Evolutionary conservation across 176 grass and related monocot genomes (phyloP).

Genomic region (Canna indica): DNA sequence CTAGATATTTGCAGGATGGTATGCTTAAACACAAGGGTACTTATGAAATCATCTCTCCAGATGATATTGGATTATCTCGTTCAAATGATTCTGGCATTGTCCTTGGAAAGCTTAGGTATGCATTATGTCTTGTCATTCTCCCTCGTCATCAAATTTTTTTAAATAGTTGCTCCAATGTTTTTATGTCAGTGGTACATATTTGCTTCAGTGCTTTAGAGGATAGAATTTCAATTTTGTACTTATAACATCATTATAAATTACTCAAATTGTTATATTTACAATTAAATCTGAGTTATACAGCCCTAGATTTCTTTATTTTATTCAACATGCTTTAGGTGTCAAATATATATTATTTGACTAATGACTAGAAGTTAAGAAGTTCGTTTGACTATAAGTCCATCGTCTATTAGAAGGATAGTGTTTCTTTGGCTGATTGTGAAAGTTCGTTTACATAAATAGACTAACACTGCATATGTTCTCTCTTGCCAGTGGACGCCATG

Average conservation of each 20-base stretch:
- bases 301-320: not conserved
- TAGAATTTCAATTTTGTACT: not conserved
- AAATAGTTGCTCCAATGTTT: not conserved
- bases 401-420: not conserved
- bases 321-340: too few relatives aligned
- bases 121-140: not conserved
- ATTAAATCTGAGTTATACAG: not conserved
- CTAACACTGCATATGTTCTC: constrained; percentile 13
- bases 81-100: constrained; percentile 93
- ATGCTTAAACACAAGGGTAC: constrained; percentile 98
- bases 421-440: not conserved
- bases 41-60: constrained; percentile 96
- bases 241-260: too few relatives aligned
- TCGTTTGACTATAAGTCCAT: too few relatives aligned
- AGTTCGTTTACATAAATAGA: not conserved
- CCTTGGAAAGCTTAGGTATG: constrained; percentile 92
- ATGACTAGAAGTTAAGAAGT: too few relatives aligned
- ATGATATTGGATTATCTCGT: constrained; percentile 89
- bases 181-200: not conserved
- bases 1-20: constrained; percentile 58
- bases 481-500: constrained; percentile 78
- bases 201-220: not conserved
- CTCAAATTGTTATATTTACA: too few relatives aligned
- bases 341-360: not conserved
- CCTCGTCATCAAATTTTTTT: not conserved